Base-by-base conservation (phyloP, 768 basidiomycete species). In the Pulveroboletus sp. region DNA sequence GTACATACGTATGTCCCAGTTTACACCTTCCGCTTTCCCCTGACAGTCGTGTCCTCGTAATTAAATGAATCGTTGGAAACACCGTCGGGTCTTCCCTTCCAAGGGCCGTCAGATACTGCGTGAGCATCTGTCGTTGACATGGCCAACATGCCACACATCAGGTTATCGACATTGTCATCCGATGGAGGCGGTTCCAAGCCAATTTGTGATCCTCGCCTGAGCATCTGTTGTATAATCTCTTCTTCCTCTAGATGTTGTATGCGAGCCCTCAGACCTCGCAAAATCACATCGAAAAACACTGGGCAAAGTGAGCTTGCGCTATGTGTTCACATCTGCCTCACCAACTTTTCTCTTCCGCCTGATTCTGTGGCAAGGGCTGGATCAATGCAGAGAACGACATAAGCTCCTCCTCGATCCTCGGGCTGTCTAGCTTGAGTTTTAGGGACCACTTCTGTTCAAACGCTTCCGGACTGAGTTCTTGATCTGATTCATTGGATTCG, bases 231-330 rank as follows among this genome's bases (percentile, higher is more conserved):
- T 43, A 77, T 67, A 32, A 66, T 59, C 41, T 74, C 74, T 50
- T 78, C 69, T 41, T 76, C 73, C 44, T 77, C 73, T n/a, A 77
- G 55, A 24, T 67, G 57, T 38, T 65, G 67, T 18, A 77, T 65
- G 15, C 67, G 66, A 35, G 56, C 56, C 13, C 70, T 69, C 38
- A 77, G 66, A 14, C 67, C 66, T 11, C 50, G 51, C 62, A 78
- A 60, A 37, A 78, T 73, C n/a, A 59, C 54, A 26, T 68, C 63
- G 45, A 65, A 64, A 42, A 75, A 57, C 47, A 47, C 75, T 76
- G 49, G 18, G 28, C 15, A 50, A 47, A 30, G 37, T 57, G 35
- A 55, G 54, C 21, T 32, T 14, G 37, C 47, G 44, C 18, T 21
- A 14, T 15, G 36, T 27, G 24, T 39, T 50, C 46, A 43, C 9